Evolutionary conservation across 805 yeast genomes (phyloP), one percentile per base, ranked within the genome.

Genomic region (Jamesozyma lodderae): DNA sequence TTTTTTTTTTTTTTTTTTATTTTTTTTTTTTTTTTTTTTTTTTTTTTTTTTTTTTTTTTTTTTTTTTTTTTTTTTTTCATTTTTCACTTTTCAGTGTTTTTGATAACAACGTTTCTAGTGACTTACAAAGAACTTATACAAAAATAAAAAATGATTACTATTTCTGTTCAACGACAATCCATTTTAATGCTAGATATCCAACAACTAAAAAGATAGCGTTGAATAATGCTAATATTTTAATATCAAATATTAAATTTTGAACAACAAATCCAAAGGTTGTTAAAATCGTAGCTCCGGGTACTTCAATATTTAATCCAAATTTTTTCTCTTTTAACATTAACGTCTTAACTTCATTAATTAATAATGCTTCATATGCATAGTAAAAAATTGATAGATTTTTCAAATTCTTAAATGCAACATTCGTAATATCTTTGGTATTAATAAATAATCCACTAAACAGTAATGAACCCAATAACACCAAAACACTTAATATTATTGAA

Each of bases 271-370:
- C 98, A 66, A 92, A 92, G 0, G 97, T 86, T 48, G 94, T 83
- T 49, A 92, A 69, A 40, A 92, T 92, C 1, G 95, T 94, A 2
- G 98, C 97, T 9, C 98, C 98, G 0, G 98, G 98, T 13, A 92
- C 94, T 60, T 87, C 95, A 50, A 92, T 90, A 32, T 88, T 82
- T 31, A 92, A 70, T 0, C 98, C 98, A 53, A 81, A 90, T 62
- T 92, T 92, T 56, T 77, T 79, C 57, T 92, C 98, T 45, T 75
- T 77, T 50, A 92, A 68, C 11, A 85, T 78, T 55, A 92, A 69
- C 25, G 85, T 83, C 52, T 80, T 82, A 8, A 90, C 97, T 57
- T 92, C 98, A 59, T 92, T 92, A 39, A 92, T 88, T 3, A 87
- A 71, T 46, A 92, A 66, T 0, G 96, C 85, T 57, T 92, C 98